Percentiles rank a stretch among this genome's conserved stretches.
phyloP scores from a whole-genome alignment of 169 alveolate species.

The Plasmodium adleri region DNA sequence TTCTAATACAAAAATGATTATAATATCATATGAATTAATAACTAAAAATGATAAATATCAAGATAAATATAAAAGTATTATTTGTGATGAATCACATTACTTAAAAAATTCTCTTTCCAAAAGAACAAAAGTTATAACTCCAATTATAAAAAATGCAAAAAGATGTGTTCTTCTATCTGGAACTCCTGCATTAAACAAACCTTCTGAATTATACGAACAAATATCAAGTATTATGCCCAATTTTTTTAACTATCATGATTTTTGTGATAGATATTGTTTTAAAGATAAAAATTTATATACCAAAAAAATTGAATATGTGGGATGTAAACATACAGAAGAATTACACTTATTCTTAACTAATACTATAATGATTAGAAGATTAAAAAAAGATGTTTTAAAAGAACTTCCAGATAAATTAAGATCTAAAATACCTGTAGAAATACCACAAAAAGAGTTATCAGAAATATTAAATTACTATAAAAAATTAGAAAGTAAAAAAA shows the following conservation, averaged over 20 bases:
- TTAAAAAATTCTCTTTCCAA: conserved; percentile 93
- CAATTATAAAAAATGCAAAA: conserved; percentile 91
- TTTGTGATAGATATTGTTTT: conserved; percentile 87
- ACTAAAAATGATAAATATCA: conserved; percentile 80
- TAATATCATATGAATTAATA: conserved; percentile 88
- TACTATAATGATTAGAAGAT: conserved; percentile 95
- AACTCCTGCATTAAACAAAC: conserved; percentile 95
- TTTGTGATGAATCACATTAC: conserved; percentile 98
- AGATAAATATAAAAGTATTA: conserved; percentile 80
- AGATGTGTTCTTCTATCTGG: conserved; percentile 95
- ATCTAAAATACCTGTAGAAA: conserved; percentile 92
- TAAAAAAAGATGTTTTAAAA: conserved; percentile 93
- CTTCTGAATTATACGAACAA: conserved; percentile 94
- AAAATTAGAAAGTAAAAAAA: conserved; percentile 31
- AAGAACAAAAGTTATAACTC: conserved; percentile 92
- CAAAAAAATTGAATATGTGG: conserved; percentile 84
- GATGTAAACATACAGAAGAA: conserved; percentile 89
- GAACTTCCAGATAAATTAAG: conserved; percentile 96
- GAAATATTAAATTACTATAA: conserved; percentile 56
- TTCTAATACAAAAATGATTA: conserved; percentile 68
- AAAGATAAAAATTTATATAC: conserved; percentile 83
- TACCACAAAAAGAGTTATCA: conserved; percentile 76
- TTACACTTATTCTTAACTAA: conserved; percentile 87
- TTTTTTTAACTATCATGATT: conserved; percentile 83
- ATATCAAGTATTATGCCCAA: conserved; percentile 87